These are phyloP conservation scores for Trichoderma gracile DNA, from an alignment of 2,329 filamentous ascomycete species.

Conservation along the genomic window DNA sequence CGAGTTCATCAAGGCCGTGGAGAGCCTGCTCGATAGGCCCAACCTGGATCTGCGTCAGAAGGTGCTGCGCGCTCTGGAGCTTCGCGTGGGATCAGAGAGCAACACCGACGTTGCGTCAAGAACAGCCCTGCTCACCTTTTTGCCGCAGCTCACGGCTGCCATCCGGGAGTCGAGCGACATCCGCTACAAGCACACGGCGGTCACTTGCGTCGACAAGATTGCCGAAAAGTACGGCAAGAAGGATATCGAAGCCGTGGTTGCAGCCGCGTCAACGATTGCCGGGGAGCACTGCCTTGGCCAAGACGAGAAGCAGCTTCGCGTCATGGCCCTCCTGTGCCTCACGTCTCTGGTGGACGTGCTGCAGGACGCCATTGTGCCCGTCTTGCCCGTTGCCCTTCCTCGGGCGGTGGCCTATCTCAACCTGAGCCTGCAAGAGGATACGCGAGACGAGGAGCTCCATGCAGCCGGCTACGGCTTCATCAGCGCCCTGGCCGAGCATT, in stretches of 20 bases:
- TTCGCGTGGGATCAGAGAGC: conserved; percentile 72
- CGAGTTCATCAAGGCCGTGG: conserved; percentile 87
- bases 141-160: conserved; percentile 75
- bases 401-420: conserved; percentile 71
- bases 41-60: conserved; percentile 75
- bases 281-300: conserved; percentile 75
- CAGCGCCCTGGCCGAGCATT: conserved; percentile 73
- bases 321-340: conserved; percentile 85
- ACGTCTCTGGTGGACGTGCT: conserved; percentile 88
- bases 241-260: conserved; percentile 73
- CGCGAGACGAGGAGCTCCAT: conserved; percentile 65
- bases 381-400: conserved; percentile 75
- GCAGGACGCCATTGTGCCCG: conserved; percentile 79
- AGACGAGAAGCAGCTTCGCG: conserved; percentile 68
- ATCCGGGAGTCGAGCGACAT: conserved; percentile 72
- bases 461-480: conserved; percentile 82
- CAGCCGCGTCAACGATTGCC: conserved; percentile 74
- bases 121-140: conserved; percentile 71
- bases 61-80: conserved; percentile 77
- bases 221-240: conserved; percentile 95
- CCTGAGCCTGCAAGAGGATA: conserved; percentile 56
- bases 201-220: conserved; percentile 90
- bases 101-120: conserved; percentile 69
- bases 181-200: conserved; percentile 78
- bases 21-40: conserved; percentile 74